A percentile compares a stretch with the other conserved stretches of the same genome.
Evolutionary conservation across 441 rosid genomes (phyloP).

Genomic region (Melastoma candidum): DNA sequence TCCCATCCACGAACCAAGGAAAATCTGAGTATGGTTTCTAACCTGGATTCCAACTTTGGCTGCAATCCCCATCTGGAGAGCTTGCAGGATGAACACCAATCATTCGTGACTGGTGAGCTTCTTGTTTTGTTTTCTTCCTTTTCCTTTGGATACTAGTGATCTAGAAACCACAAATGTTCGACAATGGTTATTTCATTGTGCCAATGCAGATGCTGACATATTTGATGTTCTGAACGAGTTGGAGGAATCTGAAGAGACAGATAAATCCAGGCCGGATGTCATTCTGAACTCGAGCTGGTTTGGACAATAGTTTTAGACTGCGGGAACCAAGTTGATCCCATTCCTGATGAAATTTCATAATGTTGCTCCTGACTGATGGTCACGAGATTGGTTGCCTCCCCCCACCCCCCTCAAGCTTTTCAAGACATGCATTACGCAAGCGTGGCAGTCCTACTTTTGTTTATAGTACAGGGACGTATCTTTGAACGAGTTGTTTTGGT

Average conservation of each 20-base stretch:
- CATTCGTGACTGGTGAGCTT: constrained; percentile 1
- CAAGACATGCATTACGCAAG: too few species aligned
- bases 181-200: constrained; percentile 2
- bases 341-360: too few species aligned
- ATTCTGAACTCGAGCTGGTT: constrained; percentile 17
- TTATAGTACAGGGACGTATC: too few species aligned
- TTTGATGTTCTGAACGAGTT: constrained; percentile 3
- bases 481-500: too few species aligned
- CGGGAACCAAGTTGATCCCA: constrained; percentile 5
- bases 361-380: too few species aligned
- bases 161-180: too few species aligned
- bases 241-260: constrained; percentile 8
- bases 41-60: constrained; percentile 7
- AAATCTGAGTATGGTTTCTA: not conserved
- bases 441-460: too few species aligned
- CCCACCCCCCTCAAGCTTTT: too few species aligned
- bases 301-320: constrained; percentile 11
- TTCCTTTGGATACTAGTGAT: constrained; percentile 6
- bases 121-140: not conserved
- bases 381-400: too few species aligned
- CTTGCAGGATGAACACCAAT: constrained; percentile 1
- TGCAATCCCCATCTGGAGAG: not conserved
- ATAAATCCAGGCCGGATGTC: constrained; percentile 16
- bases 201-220: not conserved
- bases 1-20: not conserved